phyloP scores from a whole-genome alignment of 805 yeast genomes.

The Maudiozyma barnettii region DNA sequence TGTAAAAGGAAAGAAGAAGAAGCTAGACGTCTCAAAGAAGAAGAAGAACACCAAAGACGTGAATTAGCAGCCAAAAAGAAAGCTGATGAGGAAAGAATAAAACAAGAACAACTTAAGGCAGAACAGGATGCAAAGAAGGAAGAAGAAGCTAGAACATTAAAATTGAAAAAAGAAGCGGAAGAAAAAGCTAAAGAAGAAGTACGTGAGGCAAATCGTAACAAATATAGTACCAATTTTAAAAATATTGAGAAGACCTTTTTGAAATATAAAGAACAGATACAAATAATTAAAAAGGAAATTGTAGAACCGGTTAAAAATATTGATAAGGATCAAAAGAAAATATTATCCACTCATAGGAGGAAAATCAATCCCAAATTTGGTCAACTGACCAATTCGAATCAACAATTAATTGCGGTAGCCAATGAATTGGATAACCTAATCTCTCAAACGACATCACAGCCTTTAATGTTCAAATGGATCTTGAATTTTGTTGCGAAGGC shows the following conservation, averaged over 20 bases:
- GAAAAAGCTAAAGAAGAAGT: conserved; percentile 15
- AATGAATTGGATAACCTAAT: conserved; percentile 44
- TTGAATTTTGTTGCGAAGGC: conserved; percentile 80
- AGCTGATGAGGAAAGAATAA: conserved; percentile 11
- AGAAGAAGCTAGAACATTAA: conserved; percentile 18
- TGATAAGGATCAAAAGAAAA: conserved; percentile 44
- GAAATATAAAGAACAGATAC: conserved; percentile 42
- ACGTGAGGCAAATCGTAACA: conserved; percentile 13
- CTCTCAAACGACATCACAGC: conserved; percentile 35
- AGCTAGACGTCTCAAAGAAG: conserved; percentile 8
- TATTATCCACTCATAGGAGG: conserved; percentile 53
- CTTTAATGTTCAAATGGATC: conserved; percentile 59
- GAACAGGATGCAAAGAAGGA: conserved; percentile 11
- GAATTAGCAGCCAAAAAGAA: conserved; percentile 10
- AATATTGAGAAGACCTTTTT: conserved; percentile 37
- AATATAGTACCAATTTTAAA: conserved; percentile 21
- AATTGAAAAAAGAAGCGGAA: conserved; percentile 16
- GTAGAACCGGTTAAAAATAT: conserved; percentile 42
- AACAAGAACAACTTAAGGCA: conserved; percentile 8
- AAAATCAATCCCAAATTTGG: conserved; percentile 85
- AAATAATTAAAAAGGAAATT: conserved; percentile 50
- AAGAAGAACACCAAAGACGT: conserved; percentile 8
- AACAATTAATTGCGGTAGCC: conserved; percentile 47
- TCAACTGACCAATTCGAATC: conserved; percentile 65
- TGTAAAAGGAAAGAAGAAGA: conserved; percentile 11